Evolutionary conservation across 1,139 yeast genomes (phyloP), one percentile per base, ranked within the genome.

Genomic region (Hansenula sp.): DNA sequence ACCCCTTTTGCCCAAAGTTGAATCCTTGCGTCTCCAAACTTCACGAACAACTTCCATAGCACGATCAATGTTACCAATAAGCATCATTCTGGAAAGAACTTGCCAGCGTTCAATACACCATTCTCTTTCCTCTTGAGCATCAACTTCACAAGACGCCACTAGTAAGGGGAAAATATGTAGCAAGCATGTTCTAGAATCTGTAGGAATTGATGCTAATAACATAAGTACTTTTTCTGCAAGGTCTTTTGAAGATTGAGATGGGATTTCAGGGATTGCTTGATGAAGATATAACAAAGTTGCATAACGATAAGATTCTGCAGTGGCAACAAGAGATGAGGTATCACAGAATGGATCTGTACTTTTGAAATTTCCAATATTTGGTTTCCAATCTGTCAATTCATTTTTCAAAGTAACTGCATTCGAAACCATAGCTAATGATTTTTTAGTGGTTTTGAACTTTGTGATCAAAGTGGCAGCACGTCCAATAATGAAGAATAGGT

Each of bases 181-280:
- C 13, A 79, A 72, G 50, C 72, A 69, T 1, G 83, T 72, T 38
- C 80, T 71, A 0, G 85, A 78, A n/a, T 71, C 64, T 5, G 77
- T 66, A 4, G 88, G 87, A 39, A 82, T 79, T 1, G 85, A 77
- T 0, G 85, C 85, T 41, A 82, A 57, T 25, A 79, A 59, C 62
- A 79, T 73, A 54, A 81, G 67, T 9, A 81, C 77, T 52, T 78
- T 79, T 51, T 78, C 81, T 0, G 87, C 84, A 30, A 80, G 58
- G 45, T 71, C 76, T 47, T 74, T 80, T 1, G 84, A 75, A 6
- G 77, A 59, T 33, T 68, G 60, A 6, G 80, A 74, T 5, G 85
- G 84, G 19, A 81, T 72, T 53, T 81, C 86, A 0, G 88, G 88
- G 2, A 81, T 85, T 0, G 86, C 83, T 56, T 81, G 87, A 55